These are phyloP conservation scores for Aspergillus sp. DNA, from an alignment of 2,329 filamentous ascomycete species.

Conservation along the genomic window DNA sequence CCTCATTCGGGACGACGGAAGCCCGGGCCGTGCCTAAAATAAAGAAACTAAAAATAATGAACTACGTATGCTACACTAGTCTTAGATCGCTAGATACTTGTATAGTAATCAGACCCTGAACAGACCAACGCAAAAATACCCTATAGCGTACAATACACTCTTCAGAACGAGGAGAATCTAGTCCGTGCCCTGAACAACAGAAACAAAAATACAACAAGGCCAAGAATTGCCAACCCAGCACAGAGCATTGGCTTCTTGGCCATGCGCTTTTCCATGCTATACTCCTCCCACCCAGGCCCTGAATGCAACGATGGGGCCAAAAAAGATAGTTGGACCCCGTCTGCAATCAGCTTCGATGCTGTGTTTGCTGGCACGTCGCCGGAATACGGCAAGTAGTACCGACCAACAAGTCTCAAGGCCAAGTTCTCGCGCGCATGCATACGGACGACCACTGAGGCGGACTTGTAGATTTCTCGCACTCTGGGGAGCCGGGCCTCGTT, in stretches of 20 bases:
- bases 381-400: slow-evolving; percentile 15
- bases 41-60: too few relatives aligned
- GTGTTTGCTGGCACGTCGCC: slow-evolving; percentile 13
- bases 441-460: slow-evolving; percentile 3
- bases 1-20: too few relatives aligned
- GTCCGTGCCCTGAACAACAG: too few relatives aligned
- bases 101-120: too few relatives aligned
- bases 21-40: too few relatives aligned
- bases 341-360: slow-evolving; percentile 15
- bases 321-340: slow-evolving; percentile 1
- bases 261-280: not conserved
- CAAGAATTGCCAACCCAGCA: not conserved
- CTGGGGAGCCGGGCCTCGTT: slow-evolving; percentile 4
- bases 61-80: too few relatives aligned
- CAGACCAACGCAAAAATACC: too few relatives aligned
- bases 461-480: slow-evolving; percentile 11
- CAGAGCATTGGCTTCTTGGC: too few relatives aligned
- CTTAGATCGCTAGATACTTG: too few relatives aligned
- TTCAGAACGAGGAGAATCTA: too few relatives aligned
- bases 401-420: slow-evolving; percentile 12
- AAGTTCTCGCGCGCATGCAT: slow-evolving; percentile 17
- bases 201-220: not conserved
- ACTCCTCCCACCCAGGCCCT: not conserved
- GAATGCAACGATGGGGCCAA: not conserved
- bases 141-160: too few relatives aligned